Evolutionary conservation across 208 protist genomes (phyloP).

Genomic region (Crithidia brevicula): DNA sequence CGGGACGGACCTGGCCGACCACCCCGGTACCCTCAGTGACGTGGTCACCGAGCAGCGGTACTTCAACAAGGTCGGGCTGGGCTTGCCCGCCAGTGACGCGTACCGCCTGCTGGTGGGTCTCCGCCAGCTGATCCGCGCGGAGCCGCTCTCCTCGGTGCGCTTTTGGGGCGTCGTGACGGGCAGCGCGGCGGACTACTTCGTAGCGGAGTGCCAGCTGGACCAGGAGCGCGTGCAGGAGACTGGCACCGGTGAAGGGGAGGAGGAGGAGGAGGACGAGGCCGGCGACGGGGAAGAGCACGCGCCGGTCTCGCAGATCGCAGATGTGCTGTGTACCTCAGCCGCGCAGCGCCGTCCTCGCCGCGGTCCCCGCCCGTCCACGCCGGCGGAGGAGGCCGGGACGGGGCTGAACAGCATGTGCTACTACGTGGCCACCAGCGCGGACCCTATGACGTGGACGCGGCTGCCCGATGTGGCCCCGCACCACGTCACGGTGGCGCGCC

Average conservation of each 20-base stretch:
- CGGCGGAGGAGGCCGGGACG: slow-evolving; percentile 62
- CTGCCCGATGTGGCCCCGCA: slow-evolving; percentile 93
- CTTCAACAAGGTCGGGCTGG: slow-evolving; percentile 86
- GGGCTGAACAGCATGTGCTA: slow-evolving; percentile 92
- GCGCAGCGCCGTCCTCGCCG: slow-evolving; percentile 41
- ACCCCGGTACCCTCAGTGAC: slow-evolving; percentile 77
- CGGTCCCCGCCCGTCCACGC: slow-evolving; percentile 40
- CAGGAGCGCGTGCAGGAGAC: slow-evolving; percentile 49
- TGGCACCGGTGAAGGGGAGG: slow-evolving; percentile 30
- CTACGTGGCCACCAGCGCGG: slow-evolving; percentile 78
- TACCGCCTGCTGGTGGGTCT: slow-evolving; percentile 89
- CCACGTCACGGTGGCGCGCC: slow-evolving; percentile 84
- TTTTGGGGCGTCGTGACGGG: slow-evolving; percentile 92
- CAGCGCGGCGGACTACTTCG: slow-evolving; percentile 83
- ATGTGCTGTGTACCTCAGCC: slow-evolving; percentile 62
- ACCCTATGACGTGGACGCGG: slow-evolving; percentile 83
- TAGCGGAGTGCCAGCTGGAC: slow-evolving; percentile 88
- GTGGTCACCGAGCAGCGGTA: slow-evolving; percentile 80
- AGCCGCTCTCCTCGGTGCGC: slow-evolving; percentile 83
- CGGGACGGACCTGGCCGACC: slow-evolving; percentile 48
- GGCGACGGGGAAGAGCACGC: slow-evolving; percentile 70
- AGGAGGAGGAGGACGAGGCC: slow-evolving; percentile 65
- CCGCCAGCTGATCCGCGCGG: slow-evolving; percentile 76
- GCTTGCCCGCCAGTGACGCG: slow-evolving; percentile 75
- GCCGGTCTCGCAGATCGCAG: slow-evolving; percentile 65